Evolutionary conservation across 129 eudicot species (phyloP).

Genomic region (Helichrysum umbraculigerum): DNA sequence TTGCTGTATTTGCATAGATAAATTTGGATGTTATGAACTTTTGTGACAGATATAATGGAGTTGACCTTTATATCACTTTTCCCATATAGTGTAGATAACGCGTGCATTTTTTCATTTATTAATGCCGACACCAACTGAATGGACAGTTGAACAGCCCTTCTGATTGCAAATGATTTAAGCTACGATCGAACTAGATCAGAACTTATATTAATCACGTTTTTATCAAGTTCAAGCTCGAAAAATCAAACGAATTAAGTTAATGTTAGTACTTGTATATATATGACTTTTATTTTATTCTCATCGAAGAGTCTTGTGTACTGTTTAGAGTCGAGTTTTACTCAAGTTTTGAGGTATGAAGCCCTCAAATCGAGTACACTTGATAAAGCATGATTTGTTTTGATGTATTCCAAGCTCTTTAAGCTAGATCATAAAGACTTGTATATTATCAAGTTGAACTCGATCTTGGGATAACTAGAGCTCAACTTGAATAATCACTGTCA

Average conservation of each 20-base stretch:
- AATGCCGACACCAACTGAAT: not conserved
- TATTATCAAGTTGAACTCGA: not conserved
- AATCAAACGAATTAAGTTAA: not conserved
- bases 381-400: too few relatives aligned
- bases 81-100: not conserved
- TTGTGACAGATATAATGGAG: not conserved
- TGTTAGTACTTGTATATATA: too few relatives aligned
- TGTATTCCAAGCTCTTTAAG: too few relatives aligned
- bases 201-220: too few relatives aligned
- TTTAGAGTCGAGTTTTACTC: not conserved
- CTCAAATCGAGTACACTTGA: not conserved
- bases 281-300: too few relatives aligned
- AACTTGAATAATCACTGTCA: too few relatives aligned
- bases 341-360: not conserved
- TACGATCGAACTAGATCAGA: not conserved
- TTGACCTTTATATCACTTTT: not conserved
- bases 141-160: not conserved
- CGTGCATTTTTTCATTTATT: not conserved
- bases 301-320: too few relatives aligned
- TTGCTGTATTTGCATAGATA: not conserved
- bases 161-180: not conserved
- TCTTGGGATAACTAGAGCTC: too few relatives aligned
- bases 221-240: too few relatives aligned
- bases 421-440: too few relatives aligned
- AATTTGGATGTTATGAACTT: not conserved